Evolutionary conservation across 1,284 basidiomycete species (phyloP).

Genomic region (Stygiomarasmius scandens): DNA sequence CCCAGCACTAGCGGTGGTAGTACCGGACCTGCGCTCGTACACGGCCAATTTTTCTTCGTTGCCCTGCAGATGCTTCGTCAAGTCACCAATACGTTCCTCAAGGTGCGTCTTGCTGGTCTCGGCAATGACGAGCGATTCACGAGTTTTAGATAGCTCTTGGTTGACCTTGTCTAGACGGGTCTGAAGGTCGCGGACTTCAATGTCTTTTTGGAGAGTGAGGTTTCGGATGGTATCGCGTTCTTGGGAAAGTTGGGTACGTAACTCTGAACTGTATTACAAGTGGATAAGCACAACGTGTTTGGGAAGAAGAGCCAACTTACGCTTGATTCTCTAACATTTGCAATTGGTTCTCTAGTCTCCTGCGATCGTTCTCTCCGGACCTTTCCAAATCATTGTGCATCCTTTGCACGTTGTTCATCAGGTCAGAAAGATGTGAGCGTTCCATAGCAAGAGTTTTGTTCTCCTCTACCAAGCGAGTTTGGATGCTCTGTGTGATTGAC

Average conservation of each 20-base stretch:
- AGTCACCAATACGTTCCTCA: constrained; percentile 74
- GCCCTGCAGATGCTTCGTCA: constrained; percentile 72
- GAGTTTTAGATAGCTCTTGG: constrained; percentile 68
- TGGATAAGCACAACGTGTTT: constrained; percentile 2
- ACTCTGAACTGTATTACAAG: constrained; percentile 59
- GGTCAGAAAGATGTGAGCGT: constrained; percentile 80
- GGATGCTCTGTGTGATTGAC: constrained; percentile 57
- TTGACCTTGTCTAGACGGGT: constrained; percentile 73
- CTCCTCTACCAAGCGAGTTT: constrained; percentile 82
- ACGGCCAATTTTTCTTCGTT: constrained; percentile 84
- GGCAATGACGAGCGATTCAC: constrained; percentile 74
- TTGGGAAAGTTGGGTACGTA: constrained; percentile 74
- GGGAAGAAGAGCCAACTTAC: constrained; percentile 42
- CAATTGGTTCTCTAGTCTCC: constrained; percentile 79
- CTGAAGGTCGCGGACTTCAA: constrained; percentile 80
- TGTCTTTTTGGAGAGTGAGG: constrained; percentile 74
- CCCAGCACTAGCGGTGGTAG: constrained; percentile 32
- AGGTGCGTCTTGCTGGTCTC: constrained; percentile 83
- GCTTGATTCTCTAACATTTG: constrained; percentile 78
- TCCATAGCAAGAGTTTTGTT: constrained; percentile 81
- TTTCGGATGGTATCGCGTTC: constrained; percentile 82
- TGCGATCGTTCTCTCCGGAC: constrained; percentile 78
- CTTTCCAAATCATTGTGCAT: constrained; percentile 89
- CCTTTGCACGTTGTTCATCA: constrained; percentile 86
- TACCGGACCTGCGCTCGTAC: constrained; percentile 72